Conservation (phyloP, 768 basidiomycete genomes). For the Pleurotus tuoliensis region DNA sequence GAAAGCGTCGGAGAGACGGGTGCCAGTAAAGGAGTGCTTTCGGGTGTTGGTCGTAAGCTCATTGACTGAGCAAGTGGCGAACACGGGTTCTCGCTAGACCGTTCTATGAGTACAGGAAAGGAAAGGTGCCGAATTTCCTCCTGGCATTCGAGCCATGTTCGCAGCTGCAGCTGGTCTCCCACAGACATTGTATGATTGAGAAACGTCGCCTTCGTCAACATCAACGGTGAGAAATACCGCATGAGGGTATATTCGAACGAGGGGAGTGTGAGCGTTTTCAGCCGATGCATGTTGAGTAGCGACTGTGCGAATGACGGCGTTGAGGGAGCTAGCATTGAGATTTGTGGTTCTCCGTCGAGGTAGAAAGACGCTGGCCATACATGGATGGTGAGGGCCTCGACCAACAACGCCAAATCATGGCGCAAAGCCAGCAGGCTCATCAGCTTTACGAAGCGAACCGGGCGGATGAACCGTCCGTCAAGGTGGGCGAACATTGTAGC, state of each 20-base stretch:
- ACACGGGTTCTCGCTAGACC: slow-evolving; percentile 8
- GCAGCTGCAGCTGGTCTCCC: slow-evolving; percentile 21
- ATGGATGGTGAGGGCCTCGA: slow-evolving; percentile 34
- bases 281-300: slow-evolving; percentile 40
- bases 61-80: background rate
- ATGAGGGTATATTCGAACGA: slow-evolving; percentile 39
- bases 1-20: background rate
- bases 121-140: slow-evolving; percentile 10
- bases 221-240: slow-evolving; percentile 40
- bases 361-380: slow-evolving; percentile 40
- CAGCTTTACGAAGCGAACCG: slow-evolving; percentile 28
- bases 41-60: background rate
- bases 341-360: slow-evolving; percentile 28
- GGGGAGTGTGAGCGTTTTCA: slow-evolving; percentile 37
- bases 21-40: background rate
- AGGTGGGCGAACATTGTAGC: slow-evolving; percentile 28
- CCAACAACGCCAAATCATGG: slow-evolving; percentile 36
- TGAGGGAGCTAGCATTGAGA: slow-evolving; percentile 22
- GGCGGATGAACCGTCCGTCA: slow-evolving; percentile 28
- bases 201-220: slow-evolving; percentile 36
- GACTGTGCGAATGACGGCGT: slow-evolving; percentile 42
- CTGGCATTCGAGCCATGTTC: slow-evolving; percentile 20
- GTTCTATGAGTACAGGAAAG: slow-evolving; percentile 24
- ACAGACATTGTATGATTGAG: slow-evolving; percentile 26
- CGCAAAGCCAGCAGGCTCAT: slow-evolving; percentile 33